These are phyloP conservation scores for Ceratobasidium sp. DNA, from an alignment of 1,284 basidiomycete species.

Conservation along the genomic window DNA sequence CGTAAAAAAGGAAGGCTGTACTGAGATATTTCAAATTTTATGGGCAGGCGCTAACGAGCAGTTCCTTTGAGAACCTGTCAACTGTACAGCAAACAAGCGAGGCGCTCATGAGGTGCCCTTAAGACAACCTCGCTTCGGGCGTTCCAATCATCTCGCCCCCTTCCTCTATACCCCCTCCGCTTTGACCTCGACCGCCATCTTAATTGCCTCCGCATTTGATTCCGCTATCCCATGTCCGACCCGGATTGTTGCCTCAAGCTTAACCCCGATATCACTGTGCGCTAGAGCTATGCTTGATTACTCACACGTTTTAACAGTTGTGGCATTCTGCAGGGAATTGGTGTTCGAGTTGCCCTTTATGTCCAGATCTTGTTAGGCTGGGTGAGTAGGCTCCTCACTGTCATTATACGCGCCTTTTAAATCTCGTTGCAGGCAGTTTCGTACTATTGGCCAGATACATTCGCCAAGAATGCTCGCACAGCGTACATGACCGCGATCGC, in stretches of 20 bases:
- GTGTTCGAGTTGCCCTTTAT: slow-evolving; percentile 35
- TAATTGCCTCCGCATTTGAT: neutral
- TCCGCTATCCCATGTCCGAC: neutral
- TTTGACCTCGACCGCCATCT: neutral
- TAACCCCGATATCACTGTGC: slow-evolving; percentile 31
- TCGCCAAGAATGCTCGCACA: slow-evolving; percentile 34
- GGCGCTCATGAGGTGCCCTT: neutral
- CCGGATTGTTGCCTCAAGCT: neutral
- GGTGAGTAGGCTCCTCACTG: slow-evolving; percentile 4
- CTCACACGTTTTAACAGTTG: neutral
- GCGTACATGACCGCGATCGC: slow-evolving; percentile 39
- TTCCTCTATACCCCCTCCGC: neutral
- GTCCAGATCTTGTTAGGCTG: slow-evolving; percentile 40
- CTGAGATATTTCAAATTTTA: slow-evolving; percentile 5
- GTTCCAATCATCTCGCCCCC: neutral
- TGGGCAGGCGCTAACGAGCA: neutral
- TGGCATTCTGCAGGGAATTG: neutral
- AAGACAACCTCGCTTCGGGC: neutral
- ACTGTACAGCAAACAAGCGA: neutral
- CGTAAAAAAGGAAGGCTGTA: slow-evolving; percentile 45
- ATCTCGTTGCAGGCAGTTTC: neutral
- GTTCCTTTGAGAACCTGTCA: slow-evolving; percentile 23
- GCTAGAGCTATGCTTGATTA: neutral
- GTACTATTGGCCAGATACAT: slow-evolving; percentile 10
- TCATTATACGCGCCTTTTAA: neutral